Evolutionary conservation across 2,329 filamentous ascomycete species (phyloP).

Genomic region (Lachnellula suecica): DNA sequence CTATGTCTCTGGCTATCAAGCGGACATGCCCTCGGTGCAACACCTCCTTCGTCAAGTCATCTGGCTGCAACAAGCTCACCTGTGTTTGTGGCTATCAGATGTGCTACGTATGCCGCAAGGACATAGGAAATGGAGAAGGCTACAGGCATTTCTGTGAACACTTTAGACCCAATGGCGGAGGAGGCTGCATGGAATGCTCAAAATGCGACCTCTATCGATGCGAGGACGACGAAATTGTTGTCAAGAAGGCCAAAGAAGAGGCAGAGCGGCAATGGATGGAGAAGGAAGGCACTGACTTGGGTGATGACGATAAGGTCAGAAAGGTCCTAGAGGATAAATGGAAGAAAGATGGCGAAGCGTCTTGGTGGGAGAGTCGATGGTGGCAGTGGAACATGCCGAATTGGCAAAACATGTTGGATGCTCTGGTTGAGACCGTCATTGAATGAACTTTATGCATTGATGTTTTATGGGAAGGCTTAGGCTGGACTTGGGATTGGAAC

Average conservation of each 20-base stretch:
- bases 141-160: slow-evolving; percentile 97
- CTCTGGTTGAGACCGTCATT: slow-evolving; percentile 30
- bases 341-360: slow-evolving; percentile 21
- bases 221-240: slow-evolving; percentile 70
- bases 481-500: slow-evolving; percentile 1
- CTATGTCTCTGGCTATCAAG: slow-evolving; percentile 91
- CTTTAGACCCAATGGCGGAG: slow-evolving; percentile 78
- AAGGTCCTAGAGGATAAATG: slow-evolving; percentile 54
- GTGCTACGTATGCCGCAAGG: slow-evolving; percentile 93
- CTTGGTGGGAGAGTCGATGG: slow-evolving; percentile 23
- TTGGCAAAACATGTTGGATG: slow-evolving; percentile 31
- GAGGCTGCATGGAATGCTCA: slow-evolving; percentile 75
- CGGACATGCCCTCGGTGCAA: slow-evolving; percentile 91
- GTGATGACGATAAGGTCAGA: slow-evolving; percentile 55
- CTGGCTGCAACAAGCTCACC: slow-evolving; percentile 95
- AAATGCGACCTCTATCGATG: slow-evolving; percentile 72
- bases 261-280: slow-evolving; percentile 72
- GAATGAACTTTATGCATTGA: slow-evolving; percentile 25
- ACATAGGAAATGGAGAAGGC: slow-evolving; percentile 67
- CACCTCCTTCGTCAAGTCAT: slow-evolving; percentile 87
- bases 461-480: slow-evolving; percentile 8
- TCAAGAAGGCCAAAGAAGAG: slow-evolving; percentile 66
- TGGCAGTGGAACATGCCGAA: slow-evolving; percentile 28
- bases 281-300: slow-evolving; percentile 58
- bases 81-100: slow-evolving; percentile 96